Percentiles rank a stretch among this genome's conserved stretches.
Conservation (phyloP, 2,329 filamentous ascomycete species). For the Intubia oerlemansii region DNA sequence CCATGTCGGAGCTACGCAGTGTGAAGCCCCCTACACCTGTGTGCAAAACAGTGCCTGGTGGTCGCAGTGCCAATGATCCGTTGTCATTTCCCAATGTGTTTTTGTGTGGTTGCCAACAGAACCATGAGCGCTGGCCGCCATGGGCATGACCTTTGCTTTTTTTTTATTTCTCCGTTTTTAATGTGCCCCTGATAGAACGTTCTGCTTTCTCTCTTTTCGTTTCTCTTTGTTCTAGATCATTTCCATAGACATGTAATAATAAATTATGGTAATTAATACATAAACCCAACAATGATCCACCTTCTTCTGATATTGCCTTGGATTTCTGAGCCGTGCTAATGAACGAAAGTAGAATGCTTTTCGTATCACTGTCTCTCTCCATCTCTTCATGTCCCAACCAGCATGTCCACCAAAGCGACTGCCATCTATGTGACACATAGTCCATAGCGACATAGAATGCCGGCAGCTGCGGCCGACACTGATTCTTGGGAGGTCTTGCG, state of each 20-base stretch:
- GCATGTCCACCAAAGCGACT: no score
- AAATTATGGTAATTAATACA: not conserved
- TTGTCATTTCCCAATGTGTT: no score
- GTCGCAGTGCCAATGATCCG: slow-evolving; percentile 13
- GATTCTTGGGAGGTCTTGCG: no score
- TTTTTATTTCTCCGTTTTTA: not conserved
- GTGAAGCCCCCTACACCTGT: slow-evolving; percentile 13
- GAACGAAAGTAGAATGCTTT: not conserved
- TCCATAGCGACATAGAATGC: no score
- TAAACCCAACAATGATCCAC: not conserved
- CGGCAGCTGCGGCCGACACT: no score
- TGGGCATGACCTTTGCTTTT: not conserved
- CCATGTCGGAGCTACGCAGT: slow-evolving; percentile 14
- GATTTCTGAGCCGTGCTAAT: not conserved
- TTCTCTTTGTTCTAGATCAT: not conserved
- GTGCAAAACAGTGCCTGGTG: slow-evolving; percentile 12
- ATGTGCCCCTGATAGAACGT: no score
- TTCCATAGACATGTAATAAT: no score
- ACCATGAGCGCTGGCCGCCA: no score
- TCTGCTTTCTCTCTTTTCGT: not conserved
- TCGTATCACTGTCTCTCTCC: not conserved
- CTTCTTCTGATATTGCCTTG: not conserved
- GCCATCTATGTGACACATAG: no score
- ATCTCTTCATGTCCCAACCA: no score
- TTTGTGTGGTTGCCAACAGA: no score